Conservation (phyloP, 2,329 filamentous ascomycete species). For the Pseudogymnoascus sp. region DNA sequence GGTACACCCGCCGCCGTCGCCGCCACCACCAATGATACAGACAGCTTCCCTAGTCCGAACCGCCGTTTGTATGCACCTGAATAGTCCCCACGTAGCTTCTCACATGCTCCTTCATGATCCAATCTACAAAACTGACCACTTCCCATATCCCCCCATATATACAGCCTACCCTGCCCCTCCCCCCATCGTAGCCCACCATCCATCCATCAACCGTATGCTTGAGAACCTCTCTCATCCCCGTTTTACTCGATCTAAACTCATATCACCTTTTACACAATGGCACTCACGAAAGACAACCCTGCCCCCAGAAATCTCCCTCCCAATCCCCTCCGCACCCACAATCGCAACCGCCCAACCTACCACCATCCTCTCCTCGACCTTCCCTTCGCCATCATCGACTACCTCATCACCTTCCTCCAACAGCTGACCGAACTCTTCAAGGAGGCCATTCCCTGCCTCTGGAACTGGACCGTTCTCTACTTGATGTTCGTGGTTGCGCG, state of each 20-base stretch:
- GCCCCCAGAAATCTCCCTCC: not conserved
- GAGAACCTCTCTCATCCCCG: not conserved
- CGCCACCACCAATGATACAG: not conserved
- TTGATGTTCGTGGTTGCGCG: not conserved
- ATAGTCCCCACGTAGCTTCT: not conserved
- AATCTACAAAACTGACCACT: not conserved
- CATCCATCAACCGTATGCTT: not conserved
- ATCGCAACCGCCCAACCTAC: not conserved
- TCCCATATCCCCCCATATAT: not conserved
- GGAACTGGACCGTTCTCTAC: not conserved
- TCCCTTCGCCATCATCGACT: not conserved
- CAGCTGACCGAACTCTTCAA: not conserved
- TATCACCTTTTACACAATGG: not conserved
- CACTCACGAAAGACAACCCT: not conserved
- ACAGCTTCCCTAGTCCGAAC: not conserved
- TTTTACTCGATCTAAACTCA: not conserved
- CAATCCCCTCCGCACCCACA: not conserved
- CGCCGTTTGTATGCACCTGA: not conserved
- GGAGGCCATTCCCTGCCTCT: not conserved
- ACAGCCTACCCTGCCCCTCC: not conserved
- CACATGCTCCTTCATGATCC: not conserved
- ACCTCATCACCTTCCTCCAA: not conserved
- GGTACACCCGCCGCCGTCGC: not conserved
- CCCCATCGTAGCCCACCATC: not conserved
- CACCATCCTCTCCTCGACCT: not conserved